Evolutionary conservation across 116 monocot genomes (phyloP), one percentile per base, ranked within the genome.

Genomic region (Iris pallida): DNA sequence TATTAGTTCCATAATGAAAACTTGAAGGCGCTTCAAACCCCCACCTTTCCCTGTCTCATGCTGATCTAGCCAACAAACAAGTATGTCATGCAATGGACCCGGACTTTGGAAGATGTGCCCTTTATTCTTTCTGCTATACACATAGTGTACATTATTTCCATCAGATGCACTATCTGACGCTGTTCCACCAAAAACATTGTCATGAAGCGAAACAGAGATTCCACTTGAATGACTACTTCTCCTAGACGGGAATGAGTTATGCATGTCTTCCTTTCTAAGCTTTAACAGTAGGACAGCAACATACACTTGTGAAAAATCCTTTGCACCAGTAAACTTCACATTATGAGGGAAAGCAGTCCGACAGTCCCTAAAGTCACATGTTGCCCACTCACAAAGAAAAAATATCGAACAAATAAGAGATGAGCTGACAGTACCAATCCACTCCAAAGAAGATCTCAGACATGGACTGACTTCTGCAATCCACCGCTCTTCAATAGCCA

Each of bases 301-400:
- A 82, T 93, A 90, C n/a, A 88, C 70, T 71, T 82, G 83, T 42
- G 83, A 88, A 75, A 86, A 77, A 79, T 98, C 90, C 81, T 84
- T 98, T 43, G 80, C 73, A 12, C 98, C 98, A 43, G 82, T 86
- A 42, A 90, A 71, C 60, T 90, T 92, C 17, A 73, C 9, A 65
- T 79, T 82, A 20, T 66, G 71, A 54, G 82, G 82, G 51, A 65
- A 13, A 12, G 41, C 10, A 76, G 81, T 77, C 16, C 88, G 90
- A 40, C 59, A 83, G 79, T 98, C 80, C 61, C 98, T 81, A 82
- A 80, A 90, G 78, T 93, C 90, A 88, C 93, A 90, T 42, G 93
- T 98, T 68, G 93, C 93, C 98, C 98, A 98, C 69, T 98, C 98
- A 71, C 93, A 92, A 7, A 98, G 80, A 12, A 93, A 90, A 76